A percentile compares a stretch with the other conserved stretches of the same genome.
phyloP scores from a whole-genome alignment of 352 stramenopile species.

The Phytophthora boehmeriae region DNA sequence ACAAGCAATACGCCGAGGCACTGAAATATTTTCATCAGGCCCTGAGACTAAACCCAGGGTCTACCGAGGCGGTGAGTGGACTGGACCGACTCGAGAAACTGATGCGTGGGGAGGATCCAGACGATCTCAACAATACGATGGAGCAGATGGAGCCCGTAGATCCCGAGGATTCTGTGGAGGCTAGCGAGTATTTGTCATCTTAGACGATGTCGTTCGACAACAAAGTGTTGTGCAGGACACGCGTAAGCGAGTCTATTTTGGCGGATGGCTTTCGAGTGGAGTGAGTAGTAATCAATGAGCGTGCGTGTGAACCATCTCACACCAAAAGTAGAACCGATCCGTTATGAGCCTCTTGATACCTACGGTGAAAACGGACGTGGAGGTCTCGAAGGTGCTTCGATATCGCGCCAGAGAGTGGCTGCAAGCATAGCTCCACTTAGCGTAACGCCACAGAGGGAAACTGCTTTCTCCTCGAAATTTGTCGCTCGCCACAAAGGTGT shows the following conservation, averaged over 20 bases:
- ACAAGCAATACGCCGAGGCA: slow-evolving; percentile 71
- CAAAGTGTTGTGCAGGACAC: neutral
- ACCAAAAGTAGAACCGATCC: neutral
- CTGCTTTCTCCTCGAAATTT: neutral
- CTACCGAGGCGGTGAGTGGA: slow-evolving; percentile 50
- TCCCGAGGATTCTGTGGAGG: slow-evolving; percentile 59
- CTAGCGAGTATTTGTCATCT: slow-evolving; percentile 50
- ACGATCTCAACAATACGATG: slow-evolving; percentile 70
- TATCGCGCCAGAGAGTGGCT: neutral
- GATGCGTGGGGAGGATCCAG: slow-evolving; percentile 76
- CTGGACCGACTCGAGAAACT: slow-evolving; percentile 82
- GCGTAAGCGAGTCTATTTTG: slow-evolving; percentile 1
- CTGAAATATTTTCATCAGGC: slow-evolving; percentile 75
- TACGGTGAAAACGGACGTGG: neutral
- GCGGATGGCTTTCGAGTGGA: neutral
- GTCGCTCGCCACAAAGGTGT: neutral
- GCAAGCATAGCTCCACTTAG: too few species aligned
- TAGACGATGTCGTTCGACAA: slow-evolving; percentile 11
- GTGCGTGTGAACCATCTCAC: neutral
- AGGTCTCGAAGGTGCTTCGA: too few species aligned
- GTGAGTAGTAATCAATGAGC: neutral
- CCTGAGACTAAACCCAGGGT: slow-evolving; percentile 63
- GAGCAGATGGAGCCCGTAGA: slow-evolving; percentile 64
- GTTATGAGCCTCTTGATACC: neutral
- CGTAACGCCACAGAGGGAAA: neutral